Conservation (phyloP, 176 grass and related monocot genomes). For the Calamus simplicifolius region DNA sequence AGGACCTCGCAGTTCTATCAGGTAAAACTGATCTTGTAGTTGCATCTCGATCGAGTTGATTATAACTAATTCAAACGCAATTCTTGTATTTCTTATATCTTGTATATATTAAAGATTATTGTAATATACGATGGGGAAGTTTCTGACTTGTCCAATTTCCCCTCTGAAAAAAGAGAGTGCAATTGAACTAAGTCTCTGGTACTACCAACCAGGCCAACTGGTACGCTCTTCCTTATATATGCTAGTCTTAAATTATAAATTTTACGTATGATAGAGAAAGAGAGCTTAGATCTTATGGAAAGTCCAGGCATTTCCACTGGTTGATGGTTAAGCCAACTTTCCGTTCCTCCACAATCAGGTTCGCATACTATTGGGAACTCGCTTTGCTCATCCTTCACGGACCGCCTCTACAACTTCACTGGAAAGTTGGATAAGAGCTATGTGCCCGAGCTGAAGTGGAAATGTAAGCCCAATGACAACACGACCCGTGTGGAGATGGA, state of each 20-base stretch:
- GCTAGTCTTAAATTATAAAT: too few species aligned
- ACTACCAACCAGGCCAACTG: too few species aligned
- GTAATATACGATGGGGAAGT: too few species aligned
- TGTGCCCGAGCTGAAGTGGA: slow-evolving; percentile 26
- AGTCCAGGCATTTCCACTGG: background rate
- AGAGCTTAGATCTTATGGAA: too few species aligned
- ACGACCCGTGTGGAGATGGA: slow-evolving; percentile 65
- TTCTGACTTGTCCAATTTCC: too few species aligned
- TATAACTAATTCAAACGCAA: background rate
- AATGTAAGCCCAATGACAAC: slow-evolving; percentile 33
- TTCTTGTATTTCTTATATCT: too few species aligned
- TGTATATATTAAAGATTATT: too few species aligned
- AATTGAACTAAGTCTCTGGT: too few species aligned
- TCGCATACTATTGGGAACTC: slow-evolving; percentile 51
- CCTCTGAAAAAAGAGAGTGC: too few species aligned
- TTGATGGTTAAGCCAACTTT: slow-evolving; percentile 15
- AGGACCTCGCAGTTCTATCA: slow-evolving; percentile 50
- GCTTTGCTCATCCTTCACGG: slow-evolving; percentile 33
- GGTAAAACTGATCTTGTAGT: slow-evolving; percentile 15
- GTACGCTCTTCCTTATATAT: too few species aligned
- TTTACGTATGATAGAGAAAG: too few species aligned
- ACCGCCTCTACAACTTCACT: slow-evolving; percentile 61
- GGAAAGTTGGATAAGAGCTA: slow-evolving; percentile 52
- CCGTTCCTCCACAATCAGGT: slow-evolving; percentile 9
- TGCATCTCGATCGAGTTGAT: background rate